Conservation (phyloP, 1,139 yeast species). For the Blastobotrys niveus region DNA sequence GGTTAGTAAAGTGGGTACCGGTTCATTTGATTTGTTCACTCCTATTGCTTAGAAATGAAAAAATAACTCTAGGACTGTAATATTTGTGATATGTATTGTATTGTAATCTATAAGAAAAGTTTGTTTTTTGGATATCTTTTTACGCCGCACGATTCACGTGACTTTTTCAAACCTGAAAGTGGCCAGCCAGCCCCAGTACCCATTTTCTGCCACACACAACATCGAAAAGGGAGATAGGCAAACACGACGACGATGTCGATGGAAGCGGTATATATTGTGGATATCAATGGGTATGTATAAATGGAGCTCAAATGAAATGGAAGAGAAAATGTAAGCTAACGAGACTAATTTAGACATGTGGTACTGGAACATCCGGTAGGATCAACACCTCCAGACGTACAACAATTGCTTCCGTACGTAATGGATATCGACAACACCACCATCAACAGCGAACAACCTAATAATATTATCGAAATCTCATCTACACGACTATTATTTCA, state of each 20-base stretch:
- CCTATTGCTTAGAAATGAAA: neutral
- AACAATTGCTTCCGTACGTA: conserved; percentile 36
- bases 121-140: too few relatives aligned
- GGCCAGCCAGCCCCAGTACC: too few relatives aligned
- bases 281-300: conserved; percentile 44
- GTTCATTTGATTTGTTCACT: conserved; percentile 72
- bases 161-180: too few relatives aligned
- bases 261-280: conserved; percentile 64
- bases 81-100: neutral
- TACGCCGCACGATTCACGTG: too few relatives aligned
- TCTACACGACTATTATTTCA: conserved; percentile 33
- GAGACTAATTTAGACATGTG: conserved; percentile 36
- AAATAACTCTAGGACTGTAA: neutral
- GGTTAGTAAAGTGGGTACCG: conserved; percentile 90
- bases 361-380: conserved; percentile 54
- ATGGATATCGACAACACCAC: conserved; percentile 19
- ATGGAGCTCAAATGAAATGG: neutral
- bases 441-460: neutral
- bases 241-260: too few relatives aligned
- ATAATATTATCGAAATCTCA: conserved; percentile 26
- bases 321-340: neutral
- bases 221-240: conserved; percentile 27
- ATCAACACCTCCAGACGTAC: conserved; percentile 48
- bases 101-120: too few relatives aligned
- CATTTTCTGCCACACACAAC: conserved; percentile 5